Conservation (phyloP, 345 rosid genomes). For the Sapria himalayana region DNA sequence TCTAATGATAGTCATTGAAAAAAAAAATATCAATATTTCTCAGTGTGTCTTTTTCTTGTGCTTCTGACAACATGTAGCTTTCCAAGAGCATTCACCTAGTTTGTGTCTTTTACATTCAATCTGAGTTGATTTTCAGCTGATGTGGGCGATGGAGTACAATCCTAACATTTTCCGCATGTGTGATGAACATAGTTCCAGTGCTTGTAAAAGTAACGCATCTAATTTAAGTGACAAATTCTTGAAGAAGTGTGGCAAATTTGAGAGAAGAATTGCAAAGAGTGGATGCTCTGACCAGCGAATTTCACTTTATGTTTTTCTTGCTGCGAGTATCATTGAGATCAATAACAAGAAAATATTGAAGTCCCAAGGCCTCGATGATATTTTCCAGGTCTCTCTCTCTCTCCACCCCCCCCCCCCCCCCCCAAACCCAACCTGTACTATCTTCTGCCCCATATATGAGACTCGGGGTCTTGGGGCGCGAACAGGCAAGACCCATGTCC, state of each 20-base stretch:
- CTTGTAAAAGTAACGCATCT: constrained; percentile 11
- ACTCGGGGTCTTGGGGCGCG: background rate
- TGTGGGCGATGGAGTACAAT: constrained; percentile 97
- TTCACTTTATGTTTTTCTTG: constrained; percentile 63
- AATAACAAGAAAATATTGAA: constrained; percentile 63
- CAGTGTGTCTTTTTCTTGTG: too few relatives aligned
- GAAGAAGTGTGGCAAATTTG: constrained; percentile 71
- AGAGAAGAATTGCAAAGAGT: constrained; percentile 33
- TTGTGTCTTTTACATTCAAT: too few relatives aligned
- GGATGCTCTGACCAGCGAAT: constrained; percentile 26
- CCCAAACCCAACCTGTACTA: background rate
- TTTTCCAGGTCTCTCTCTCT: constrained; percentile 38
- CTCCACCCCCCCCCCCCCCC: background rate
- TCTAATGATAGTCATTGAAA: too few relatives aligned
- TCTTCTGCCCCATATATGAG: constrained; percentile 3
- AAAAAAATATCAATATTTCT: too few relatives aligned
- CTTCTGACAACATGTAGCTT: too few relatives aligned
- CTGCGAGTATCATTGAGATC: constrained; percentile 71
- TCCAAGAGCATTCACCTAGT: too few relatives aligned
- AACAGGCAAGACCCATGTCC: too few relatives aligned
- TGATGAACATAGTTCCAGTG: constrained; percentile 17
- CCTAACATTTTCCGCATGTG: constrained; percentile 51
- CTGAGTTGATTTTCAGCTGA: constrained; percentile 72
- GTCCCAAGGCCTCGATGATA: constrained; percentile 77
- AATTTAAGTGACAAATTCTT: constrained; percentile 25